phyloP scores from a whole-genome alignment of 352 stramenopile genomes.

The Phytophthora sp. region DNA sequence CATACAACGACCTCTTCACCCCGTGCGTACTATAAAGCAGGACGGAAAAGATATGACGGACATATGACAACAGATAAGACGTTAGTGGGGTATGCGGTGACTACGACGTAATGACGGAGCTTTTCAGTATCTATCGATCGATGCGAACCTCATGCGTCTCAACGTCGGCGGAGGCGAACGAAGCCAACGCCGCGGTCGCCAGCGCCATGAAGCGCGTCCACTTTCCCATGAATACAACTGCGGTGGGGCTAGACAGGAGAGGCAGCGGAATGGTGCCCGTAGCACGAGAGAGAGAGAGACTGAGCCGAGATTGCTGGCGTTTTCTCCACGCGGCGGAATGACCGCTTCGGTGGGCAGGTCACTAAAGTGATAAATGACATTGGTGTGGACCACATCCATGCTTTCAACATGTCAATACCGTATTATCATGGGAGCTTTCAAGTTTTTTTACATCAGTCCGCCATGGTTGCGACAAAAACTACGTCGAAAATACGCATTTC shows the following conservation, averaged over 20 bases:
- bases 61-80: conserved; percentile 4
- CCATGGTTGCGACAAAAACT: too few species aligned
- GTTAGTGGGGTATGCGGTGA: not conserved
- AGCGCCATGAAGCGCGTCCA: conserved; percentile 33
- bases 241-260: not conserved
- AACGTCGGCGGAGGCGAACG: conserved; percentile 42
- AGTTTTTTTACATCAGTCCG: too few species aligned
- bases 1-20: conserved; percentile 92
- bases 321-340: not conserved
- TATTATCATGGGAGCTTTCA: too few species aligned
- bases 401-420: too few species aligned
- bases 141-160: conserved; percentile 70
- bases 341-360: not conserved
- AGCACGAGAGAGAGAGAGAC: too few species aligned
- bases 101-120: too few species aligned
- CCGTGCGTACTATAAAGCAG: conserved; percentile 62
- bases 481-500: too few species aligned
- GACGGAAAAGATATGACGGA: conserved; percentile 1
- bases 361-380: conserved; percentile 1
- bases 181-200: conserved; percentile 21
- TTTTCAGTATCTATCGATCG: too few species aligned
- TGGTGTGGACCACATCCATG: too few species aligned
- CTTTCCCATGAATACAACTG: conserved; percentile 28
- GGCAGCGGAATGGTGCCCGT: not conserved
- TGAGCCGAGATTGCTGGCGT: not conserved